Conservation (phyloP, 2,329 filamentous ascomycete genomes). For the Capronia americana region DNA sequence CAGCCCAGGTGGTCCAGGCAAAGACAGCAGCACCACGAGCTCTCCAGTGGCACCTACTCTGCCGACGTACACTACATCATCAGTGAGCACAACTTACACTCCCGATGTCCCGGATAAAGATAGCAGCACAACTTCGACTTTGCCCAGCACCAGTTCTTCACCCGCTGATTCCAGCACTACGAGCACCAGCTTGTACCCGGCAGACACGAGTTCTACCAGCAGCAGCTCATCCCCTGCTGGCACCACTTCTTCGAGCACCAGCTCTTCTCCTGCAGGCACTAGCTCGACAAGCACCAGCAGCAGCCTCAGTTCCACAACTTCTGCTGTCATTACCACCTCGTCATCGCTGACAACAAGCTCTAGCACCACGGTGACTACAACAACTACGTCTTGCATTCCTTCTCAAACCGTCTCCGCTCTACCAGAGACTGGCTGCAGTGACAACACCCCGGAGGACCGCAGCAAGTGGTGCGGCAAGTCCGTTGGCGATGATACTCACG, state of each 20-base stretch:
- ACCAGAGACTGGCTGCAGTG: conserved; percentile 18
- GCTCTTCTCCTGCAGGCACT: not conserved
- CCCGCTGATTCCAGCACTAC: not conserved
- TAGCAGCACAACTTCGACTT: conserved; percentile 9
- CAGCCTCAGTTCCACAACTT: not conserved
- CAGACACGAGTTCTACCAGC: conserved; percentile 3
- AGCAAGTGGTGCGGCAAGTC: conserved; percentile 35
- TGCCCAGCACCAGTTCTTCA: conserved; percentile 7
- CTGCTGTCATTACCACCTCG: conserved; percentile 1
- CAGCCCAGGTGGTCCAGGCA: not conserved
- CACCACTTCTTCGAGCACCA: not conserved
- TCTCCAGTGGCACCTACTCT: not conserved
- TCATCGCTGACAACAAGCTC: conserved; percentile 1
- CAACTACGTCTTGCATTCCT: conserved; percentile 21
- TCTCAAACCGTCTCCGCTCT: conserved; percentile 21
- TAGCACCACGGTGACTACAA: not conserved
- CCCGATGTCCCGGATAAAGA: not conserved
- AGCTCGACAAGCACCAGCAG: conserved; percentile 1
- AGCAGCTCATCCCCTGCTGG: not conserved
- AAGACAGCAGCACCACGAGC: not conserved
- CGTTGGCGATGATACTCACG: conserved; percentile 29
- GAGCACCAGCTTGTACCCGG: not conserved
- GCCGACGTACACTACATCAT: not conserved
- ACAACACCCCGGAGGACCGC: conserved; percentile 31
- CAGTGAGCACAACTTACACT: not conserved